phyloP scores from a whole-genome alignment of 169 alveolate species.

The Neospora caninum region DNA sequence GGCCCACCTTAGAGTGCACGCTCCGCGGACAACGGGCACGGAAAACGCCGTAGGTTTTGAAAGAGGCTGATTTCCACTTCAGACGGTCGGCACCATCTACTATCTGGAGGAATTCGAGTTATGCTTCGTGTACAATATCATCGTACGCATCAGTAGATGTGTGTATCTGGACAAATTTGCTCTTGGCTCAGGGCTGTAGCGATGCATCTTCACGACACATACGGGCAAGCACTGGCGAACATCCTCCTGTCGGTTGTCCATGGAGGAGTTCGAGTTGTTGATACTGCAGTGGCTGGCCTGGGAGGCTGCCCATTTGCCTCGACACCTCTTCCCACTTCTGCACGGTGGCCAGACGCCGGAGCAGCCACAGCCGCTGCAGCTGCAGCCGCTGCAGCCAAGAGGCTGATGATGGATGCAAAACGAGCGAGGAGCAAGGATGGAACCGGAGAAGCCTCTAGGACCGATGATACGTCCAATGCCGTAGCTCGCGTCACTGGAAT shows the following conservation, averaged over 20 bases:
- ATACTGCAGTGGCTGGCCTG: conserved; percentile 83
- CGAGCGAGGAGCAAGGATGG: background rate
- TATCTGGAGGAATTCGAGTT: too few relatives aligned
- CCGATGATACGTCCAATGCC: too few relatives aligned
- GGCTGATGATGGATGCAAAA: background rate
- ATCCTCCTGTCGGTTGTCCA: conserved; percentile 71
- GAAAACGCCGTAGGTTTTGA: conserved; percentile 19
- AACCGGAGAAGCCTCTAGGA: too few relatives aligned
- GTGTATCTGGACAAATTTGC: too few relatives aligned
- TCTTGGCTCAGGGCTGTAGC: conserved; percentile 69
- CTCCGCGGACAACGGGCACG: conserved; percentile 69
- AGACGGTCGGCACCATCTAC: too few relatives aligned
- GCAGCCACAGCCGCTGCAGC: conserved; percentile 19
- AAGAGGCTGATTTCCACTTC: background rate
- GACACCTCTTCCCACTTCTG: background rate
- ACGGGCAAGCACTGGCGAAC: conserved; percentile 79
- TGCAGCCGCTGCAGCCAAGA: background rate
- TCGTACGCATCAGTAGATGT: too few relatives aligned
- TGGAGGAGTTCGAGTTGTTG: conserved; percentile 79
- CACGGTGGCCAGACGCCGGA: background rate
- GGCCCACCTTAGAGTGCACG: conserved; percentile 48
- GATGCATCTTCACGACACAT: conserved; percentile 87
- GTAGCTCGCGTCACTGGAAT: too few relatives aligned
- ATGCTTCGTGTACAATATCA: too few relatives aligned
- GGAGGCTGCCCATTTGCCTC: conserved; percentile 90